Base-by-base conservation (phyloP, 257 asterid genomes). In the Forsythia suspensa region DNA sequence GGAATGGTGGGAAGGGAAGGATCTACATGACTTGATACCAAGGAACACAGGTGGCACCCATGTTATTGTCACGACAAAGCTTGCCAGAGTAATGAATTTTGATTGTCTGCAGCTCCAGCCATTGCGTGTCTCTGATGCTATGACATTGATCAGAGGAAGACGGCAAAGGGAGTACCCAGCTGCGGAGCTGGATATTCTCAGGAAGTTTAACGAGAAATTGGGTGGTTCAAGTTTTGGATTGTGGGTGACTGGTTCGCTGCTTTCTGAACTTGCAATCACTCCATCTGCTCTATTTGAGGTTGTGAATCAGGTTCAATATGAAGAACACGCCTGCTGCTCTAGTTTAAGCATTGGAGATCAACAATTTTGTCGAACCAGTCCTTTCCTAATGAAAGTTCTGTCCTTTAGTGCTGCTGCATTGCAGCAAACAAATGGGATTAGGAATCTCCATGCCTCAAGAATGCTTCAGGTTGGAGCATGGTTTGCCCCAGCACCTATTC, bases 1-100 rank as follows among this genome's bases (percentile, higher is more conserved):
- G 76, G 98, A 94, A 79, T 92, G 97, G 98, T 94, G 98, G 97
- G 97, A 94, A 59, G 97, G 95, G 1, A 94, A 90, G 79, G 97
- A 94, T 84, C 83, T 94, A 15, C 95, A 90, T 46, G 97, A 94
- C 67, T 79, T 94, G 43, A 86, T 94, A 13, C 98, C 97, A 4
- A 79, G 96, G 73, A 90, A 92, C 82, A 89, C 97, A 0, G 96
- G 97, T 3, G 95, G 96, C 24, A 90, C 97, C 21, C 98, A 94
- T 78, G 96, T 92, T 9, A 90, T 94, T 38, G 86, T 92, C 88
- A 92, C 97, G 3, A 90, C 95, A 3, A 81, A 94, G 82, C 91
- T 92, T 29, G 42, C 91, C 0, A 80, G 80, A 68, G 94, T 90
- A 39, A 89, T 90, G 96, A 91, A 75, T 83, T 79, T 89, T 24